Base-by-base conservation (phyloP, 148 eudicot genomes). In the Heliosperma pusillum region DNA sequence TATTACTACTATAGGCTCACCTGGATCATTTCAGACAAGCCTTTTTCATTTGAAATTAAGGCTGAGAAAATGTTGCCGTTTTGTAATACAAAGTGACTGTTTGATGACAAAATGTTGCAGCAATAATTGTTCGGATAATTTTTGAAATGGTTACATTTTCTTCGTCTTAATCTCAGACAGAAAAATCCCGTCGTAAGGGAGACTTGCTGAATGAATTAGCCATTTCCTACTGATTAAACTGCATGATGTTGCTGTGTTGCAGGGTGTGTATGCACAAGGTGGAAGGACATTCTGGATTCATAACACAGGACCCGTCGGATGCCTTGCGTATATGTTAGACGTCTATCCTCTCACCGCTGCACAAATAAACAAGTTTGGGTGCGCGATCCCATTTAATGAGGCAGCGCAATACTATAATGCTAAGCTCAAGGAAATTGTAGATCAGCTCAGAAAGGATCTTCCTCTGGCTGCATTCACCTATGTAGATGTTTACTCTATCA, bases 271-370 rank as follows among this genome's bases (percentile, higher is more conserved):
- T 58, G 80, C 33, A 29, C 65, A 71, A 68, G 85, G 85, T 30
- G 85, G 88, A 26, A 82, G 88, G 71, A 74, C 83, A 69, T 85
- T 85, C 71, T 85, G 88, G 88, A 72, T 85, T 15, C 88, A 85
- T 70, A 85, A 85, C 76, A 80, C 85, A 0, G 85, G 85, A 19
- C 88, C 88, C 79, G 24, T 82, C 71, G 87, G 87, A 72, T 85
- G 87, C 45, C 81, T 82, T 3, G 63, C 85, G 7, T 85, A 76
- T 36, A 69, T 80, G 7, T 33, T 85, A 29, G 83, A 21, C 70
- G 58, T 24, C 0, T 75, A 77, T 55, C 80, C 45, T 1, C 42
- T 74, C 2, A 56, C 66, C 3, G 60, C 72, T 11, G 83, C 77
- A 74, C 80, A 82, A 69, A 1, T 71, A 1, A 82, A 85, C 44